These are phyloP conservation scores for Galeopsis tetrahit DNA, from an alignment of 257 asterid genomes.

Conservation along the genomic window DNA sequence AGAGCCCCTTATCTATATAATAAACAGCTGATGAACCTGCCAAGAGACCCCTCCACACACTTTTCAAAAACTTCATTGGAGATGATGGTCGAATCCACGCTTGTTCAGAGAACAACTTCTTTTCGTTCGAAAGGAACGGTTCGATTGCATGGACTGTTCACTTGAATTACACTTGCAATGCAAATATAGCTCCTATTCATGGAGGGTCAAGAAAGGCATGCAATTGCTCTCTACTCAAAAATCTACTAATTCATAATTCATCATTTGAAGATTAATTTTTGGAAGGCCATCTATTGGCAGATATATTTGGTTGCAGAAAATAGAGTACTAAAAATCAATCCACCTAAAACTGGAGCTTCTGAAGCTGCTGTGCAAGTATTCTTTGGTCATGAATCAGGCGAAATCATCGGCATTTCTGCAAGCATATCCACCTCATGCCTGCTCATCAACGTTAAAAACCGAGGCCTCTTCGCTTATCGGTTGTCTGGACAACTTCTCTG, in stretches of 20 bases:
- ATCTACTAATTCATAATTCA: neutral
- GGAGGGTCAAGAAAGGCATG: slow-evolving; percentile 84
- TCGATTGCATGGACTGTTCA: slow-evolving; percentile 70
- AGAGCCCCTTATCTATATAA: neutral
- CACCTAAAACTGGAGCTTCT: slow-evolving; percentile 48
- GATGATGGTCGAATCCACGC: slow-evolving; percentile 72
- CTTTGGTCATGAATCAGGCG: slow-evolving; percentile 65
- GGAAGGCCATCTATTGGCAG: slow-evolving; percentile 51
- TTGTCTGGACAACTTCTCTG: slow-evolving; percentile 68
- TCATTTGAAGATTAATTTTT: slow-evolving; percentile 18
- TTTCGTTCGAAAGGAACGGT: slow-evolving; percentile 78
- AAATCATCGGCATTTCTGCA: slow-evolving; percentile 73
- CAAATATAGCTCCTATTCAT: slow-evolving; percentile 60
- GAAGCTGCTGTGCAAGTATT: slow-evolving; percentile 67
- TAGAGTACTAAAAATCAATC: slow-evolving; percentile 64
- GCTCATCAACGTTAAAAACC: slow-evolving; percentile 59
- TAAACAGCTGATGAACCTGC: slow-evolving; percentile 49
- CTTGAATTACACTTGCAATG: slow-evolving; percentile 63
- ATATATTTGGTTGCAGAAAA: slow-evolving; percentile 90
- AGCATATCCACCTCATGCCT: slow-evolving; percentile 74
- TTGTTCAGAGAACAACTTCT: slow-evolving; percentile 64
- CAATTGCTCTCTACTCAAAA: neutral
- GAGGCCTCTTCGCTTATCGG: slow-evolving; percentile 75
- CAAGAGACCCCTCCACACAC: slow-evolving; percentile 39
- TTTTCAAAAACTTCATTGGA: slow-evolving; percentile 69